Evolutionary conservation across 2,329 filamentous ascomycete genomes (phyloP).

Genomic region (Paramyrothecium sp.): DNA sequence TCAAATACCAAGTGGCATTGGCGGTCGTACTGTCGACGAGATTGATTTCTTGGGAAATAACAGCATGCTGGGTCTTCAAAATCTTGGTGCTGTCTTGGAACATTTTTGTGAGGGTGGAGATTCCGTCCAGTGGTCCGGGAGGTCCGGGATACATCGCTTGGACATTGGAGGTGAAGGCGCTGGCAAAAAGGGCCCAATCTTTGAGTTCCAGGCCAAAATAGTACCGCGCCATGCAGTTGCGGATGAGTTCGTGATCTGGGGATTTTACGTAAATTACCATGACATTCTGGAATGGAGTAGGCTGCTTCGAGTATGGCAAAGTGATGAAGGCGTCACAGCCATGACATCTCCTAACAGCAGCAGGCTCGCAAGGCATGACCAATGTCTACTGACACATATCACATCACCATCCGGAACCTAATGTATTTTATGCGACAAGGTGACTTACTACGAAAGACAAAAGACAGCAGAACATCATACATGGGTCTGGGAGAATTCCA

Average conservation of each 20-base stretch:
- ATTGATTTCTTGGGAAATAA: slow-evolving; percentile 1
- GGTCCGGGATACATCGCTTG: slow-evolving; percentile 1
- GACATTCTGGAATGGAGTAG: no score
- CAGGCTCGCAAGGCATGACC: no score
- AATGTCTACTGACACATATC: no score
- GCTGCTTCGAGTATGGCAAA: no score
- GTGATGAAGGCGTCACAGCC: no score
- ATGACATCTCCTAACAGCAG: no score
- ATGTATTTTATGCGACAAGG: no score
- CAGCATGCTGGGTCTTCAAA: background rate
- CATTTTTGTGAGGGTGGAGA: background rate
- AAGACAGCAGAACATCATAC: no score
- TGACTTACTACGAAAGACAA: no score
- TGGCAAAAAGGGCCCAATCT: slow-evolving; percentile 1
- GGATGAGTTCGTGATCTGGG: slow-evolving; percentile 3
- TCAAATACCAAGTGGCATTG: background rate
- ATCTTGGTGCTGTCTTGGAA: background rate
- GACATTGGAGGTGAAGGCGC: slow-evolving; percentile 1
- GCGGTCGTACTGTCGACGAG: slow-evolving; percentile 1
- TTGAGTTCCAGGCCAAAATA: slow-evolving; percentile 1
- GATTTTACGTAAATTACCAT: no score
- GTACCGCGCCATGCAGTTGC: slow-evolving; percentile 3
- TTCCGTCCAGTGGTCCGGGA: background rate
- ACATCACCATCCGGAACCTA: no score
- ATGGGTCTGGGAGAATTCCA: no score